Evolutionary conservation across 2,329 filamentous ascomycete genomes (phyloP).

Genomic region (Phyllachora maydis): DNA sequence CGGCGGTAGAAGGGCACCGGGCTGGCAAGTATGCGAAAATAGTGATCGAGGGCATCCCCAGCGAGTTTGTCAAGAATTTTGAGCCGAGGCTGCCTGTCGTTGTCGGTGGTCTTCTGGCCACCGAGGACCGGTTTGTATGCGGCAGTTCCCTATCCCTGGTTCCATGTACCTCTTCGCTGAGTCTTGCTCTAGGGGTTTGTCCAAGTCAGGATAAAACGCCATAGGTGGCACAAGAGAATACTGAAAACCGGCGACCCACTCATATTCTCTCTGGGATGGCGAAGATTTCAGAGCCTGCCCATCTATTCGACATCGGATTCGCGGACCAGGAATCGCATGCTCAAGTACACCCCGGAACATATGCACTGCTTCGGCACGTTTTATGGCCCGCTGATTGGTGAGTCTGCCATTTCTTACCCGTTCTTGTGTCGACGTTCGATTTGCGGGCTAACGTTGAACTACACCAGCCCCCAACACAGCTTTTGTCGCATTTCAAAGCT

Average conservation of each 20-base stretch:
- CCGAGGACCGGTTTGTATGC: conserved; percentile 91
- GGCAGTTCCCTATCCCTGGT: too few species aligned
- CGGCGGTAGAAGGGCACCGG: conserved; percentile 72
- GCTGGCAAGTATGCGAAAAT: conserved; percentile 89
- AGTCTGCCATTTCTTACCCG: too few species aligned
- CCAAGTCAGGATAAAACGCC: conserved; percentile 89
- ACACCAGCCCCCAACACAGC: conserved; percentile 93
- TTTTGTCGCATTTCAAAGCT: conserved; percentile 82
- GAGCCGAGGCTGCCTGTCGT: conserved; percentile 66
- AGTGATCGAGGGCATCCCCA: conserved; percentile 72
- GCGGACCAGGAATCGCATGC: conserved; percentile 83
- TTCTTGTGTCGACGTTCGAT: too few species aligned
- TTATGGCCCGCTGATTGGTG: conserved; percentile 82
- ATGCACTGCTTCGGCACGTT: conserved; percentile 98
- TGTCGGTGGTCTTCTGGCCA: conserved; percentile 77
- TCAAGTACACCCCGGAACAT: conserved; percentile 97
- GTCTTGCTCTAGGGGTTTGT: too few species aligned
- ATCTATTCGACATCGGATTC: conserved; percentile 93
- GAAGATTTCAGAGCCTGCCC: conserved; percentile 79
- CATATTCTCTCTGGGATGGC: conserved; percentile 92
- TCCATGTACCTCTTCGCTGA: too few species aligned
- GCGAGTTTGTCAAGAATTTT: conserved; percentile 74
- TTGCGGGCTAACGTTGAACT: too few species aligned
- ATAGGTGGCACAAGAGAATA: conserved; percentile 98
- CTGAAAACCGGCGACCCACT: conserved; percentile 95